phyloP scores from a whole-genome alignment of 805 yeast genomes.

The Tetrapisispora arboricola region DNA sequence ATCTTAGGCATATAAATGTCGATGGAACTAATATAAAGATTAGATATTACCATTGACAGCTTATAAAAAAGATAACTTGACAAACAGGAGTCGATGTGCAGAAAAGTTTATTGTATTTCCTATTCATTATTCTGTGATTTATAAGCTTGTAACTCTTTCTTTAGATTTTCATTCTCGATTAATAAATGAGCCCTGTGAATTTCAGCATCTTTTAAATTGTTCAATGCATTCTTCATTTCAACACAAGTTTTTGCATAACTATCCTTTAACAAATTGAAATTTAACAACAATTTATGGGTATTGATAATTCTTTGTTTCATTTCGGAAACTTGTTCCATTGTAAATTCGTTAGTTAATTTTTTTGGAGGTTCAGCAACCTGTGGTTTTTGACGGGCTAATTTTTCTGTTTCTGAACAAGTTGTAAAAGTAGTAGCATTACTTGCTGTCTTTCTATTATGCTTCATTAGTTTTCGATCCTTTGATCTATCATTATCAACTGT shows the following conservation, averaged over 20 bases:
- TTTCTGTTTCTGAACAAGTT: not conserved
- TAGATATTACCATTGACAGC: no score
- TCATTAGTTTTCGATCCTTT: not conserved
- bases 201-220: constrained; percentile 30
- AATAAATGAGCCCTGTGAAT: constrained; percentile 28
- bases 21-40: not conserved
- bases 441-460: not conserved
- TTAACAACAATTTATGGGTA: constrained; percentile 25
- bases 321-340: constrained; percentile 25
- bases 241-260: constrained; percentile 27
- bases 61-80: no score
- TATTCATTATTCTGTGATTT: not conserved
- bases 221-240: constrained; percentile 26
- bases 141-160: constrained; percentile 17
- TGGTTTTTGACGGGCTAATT: not conserved
- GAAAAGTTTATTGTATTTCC: no score
- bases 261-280: constrained; percentile 26
- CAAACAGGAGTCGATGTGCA: no score
- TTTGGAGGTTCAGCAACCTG: constrained; percentile 6
- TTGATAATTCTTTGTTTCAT: constrained; percentile 26
- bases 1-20: not conserved
- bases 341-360: constrained; percentile 22
- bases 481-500: not conserved
- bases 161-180: constrained; percentile 31
- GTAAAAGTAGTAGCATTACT: not conserved